Evolutionary conservation across 129 eudicot species (phyloP), one percentile per base, ranked within the genome.

Genomic region (Flaveria sonorensis): DNA sequence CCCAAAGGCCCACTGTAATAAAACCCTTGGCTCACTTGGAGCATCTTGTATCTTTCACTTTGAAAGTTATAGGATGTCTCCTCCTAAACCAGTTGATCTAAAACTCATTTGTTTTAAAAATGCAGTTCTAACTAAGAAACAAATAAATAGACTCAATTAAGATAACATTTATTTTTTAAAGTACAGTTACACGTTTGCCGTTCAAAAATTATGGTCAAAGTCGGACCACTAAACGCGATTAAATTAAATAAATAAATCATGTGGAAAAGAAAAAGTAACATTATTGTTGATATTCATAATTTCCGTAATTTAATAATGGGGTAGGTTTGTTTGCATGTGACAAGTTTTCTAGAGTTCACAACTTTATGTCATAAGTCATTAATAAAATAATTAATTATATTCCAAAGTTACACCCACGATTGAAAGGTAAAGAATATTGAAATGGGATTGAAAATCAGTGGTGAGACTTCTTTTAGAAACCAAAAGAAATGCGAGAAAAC

Each of bases 251-350:
- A 59, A 10, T 12, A 71, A 64, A 53, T 3, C 26, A 61, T 1
- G 13, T 28, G 68, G 30, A 4, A 62, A 24, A 14, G 45, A 62
- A 63, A 63, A 63, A 16, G 69, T 15, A 30, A 32, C 69, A 63
- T 20, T 14, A 30, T 63, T 30, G 10, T 63, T 14, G 42, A 63
- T 24, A 61, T 26, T 61, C 43, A 26, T 63, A 28, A 32, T 63
- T 63, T 63, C 12, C 10, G 6, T 7, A 6, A 26, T 32, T 30
- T 28, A 63, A 63, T 6, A 63, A 63, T 7, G 21, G 69, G 15
- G 69, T 67, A 56, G 80, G 75, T 74, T 65, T 71, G 73, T 62
- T 77, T 72, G 75, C 78, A 71, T 71, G 77, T 79, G 76, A 81
- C 68, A 42, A 26, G 46, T 63, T 40, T 36, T 28, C 62, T 39